phyloP scores from a whole-genome alignment of 306 rosid genomes.

The Corylus avellana region DNA sequence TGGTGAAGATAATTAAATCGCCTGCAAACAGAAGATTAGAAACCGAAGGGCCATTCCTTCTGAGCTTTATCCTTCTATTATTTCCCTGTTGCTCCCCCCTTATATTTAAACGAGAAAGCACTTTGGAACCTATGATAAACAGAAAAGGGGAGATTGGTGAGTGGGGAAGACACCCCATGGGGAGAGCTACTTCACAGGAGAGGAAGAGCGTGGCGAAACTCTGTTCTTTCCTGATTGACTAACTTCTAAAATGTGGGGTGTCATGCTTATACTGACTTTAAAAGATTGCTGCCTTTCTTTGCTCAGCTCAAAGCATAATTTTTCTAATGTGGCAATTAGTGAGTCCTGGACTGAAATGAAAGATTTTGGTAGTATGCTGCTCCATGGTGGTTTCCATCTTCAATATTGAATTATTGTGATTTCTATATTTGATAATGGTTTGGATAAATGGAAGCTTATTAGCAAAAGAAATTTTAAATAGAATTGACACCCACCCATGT shows the following conservation, averaged over 20 bases:
- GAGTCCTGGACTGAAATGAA: neutral
- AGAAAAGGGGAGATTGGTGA: no score
- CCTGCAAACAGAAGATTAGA: no score
- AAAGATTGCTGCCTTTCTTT: neutral
- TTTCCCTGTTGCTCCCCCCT: no score
- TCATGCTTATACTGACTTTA: neutral
- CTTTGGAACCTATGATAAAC: no score
- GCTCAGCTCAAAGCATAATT: neutral
- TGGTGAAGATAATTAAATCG: no score
- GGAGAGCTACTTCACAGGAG: no score
- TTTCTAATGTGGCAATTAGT: neutral
- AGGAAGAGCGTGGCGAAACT: no score
- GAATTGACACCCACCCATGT: neutral
- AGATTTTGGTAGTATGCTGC: neutral
- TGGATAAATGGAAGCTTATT: constrained; percentile 3
- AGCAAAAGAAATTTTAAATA: neutral
- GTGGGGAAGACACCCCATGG: no score
- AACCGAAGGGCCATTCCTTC: no score
- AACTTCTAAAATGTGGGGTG: neutral
- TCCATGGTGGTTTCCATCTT: neutral
- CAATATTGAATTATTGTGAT: neutral
- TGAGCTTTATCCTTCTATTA: no score
- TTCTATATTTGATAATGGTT: neutral
- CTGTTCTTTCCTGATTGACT: no score
- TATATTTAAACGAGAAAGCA: no score